Evolutionary conservation across 345 rosid genomes (phyloP), one percentile per base, ranked within the genome.

Genomic region (Carallia brachiata): DNA sequence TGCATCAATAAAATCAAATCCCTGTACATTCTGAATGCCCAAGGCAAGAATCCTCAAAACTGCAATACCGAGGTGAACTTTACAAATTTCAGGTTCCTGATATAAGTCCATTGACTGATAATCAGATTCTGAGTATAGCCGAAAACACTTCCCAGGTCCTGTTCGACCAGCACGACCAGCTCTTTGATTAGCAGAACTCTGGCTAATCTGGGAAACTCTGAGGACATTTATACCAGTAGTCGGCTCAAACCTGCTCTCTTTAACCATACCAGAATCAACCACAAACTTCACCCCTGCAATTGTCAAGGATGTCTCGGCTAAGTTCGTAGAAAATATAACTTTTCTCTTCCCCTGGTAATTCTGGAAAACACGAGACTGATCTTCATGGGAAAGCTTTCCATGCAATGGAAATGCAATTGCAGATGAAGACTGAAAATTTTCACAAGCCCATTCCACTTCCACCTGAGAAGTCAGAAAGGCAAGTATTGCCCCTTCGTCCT

Each of bases 131-230:
- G 91, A 67, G 74, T 91, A 94, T 50, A 94, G 88, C 71, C 98
- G 82, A 68, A 84, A 94, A 84, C 97, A 94, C 71, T 70, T 82
- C 60, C 98, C 98, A 23, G 95, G 89, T 74, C 84, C 95, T 18
- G 90, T 91, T 84, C 98, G 88, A 67, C 97, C 98, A 62, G 98
- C 98, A 81, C 97, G 98, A 74, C 97, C 98, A 81, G 96, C 93
- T 55, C 98, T 84, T 70, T 94, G 97, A 48, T 75, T 81, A 58
- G 97, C 97, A 67, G 96, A 94, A 78, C 98, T 90, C 80, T 87
- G 83, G 80, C 96, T 88, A 65, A 87, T 77, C 77, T 74, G 63
- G 75, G 95, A 77, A 54, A 94, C 91, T 74, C 75, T 85, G 67
- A 91, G 96, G 78, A 94, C 85, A 72, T 83, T 89, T 94, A 91